Evolutionary conservation across 2,329 filamentous ascomycete genomes (phyloP).

Genomic region (Aspergillus flavus): DNA sequence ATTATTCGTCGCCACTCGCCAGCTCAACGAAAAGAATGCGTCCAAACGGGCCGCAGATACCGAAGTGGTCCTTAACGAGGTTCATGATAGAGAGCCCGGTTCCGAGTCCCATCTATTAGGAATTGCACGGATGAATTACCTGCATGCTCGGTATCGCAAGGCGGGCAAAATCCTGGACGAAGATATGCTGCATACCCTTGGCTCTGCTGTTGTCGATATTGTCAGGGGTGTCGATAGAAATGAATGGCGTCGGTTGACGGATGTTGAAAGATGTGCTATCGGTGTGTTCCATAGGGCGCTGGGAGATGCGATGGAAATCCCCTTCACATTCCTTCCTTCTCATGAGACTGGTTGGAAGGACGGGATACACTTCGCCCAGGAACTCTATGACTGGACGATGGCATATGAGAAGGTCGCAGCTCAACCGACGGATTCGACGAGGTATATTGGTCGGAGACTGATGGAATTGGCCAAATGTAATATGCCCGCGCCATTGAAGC

Average conservation of each 20-base stretch:
- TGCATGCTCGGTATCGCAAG: slow-evolving; percentile 57
- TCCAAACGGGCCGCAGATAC: slow-evolving; percentile 54
- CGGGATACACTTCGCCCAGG: slow-evolving; percentile 27
- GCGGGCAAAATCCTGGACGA: slow-evolving; percentile 57
- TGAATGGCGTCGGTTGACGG: slow-evolving; percentile 66
- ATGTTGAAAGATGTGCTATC: slow-evolving; percentile 66
- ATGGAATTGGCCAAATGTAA: neutral
- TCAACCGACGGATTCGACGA: slow-evolving; percentile 11
- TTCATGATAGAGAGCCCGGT: slow-evolving; percentile 37
- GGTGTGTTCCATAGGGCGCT: slow-evolving; percentile 63
- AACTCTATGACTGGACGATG: slow-evolving; percentile 13
- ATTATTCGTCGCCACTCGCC: slow-evolving; percentile 47
- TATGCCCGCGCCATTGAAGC: neutral
- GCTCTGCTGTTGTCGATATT: slow-evolving; percentile 64
- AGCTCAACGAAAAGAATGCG: slow-evolving; percentile 45
- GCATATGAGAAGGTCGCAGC: slow-evolving; percentile 8
- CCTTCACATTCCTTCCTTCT: slow-evolving; percentile 25
- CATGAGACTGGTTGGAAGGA: slow-evolving; percentile 25
- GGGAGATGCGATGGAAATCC: slow-evolving; percentile 67
- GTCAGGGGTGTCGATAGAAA: slow-evolving; percentile 60
- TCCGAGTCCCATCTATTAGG: slow-evolving; percentile 47
- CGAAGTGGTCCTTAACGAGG: slow-evolving; percentile 46
- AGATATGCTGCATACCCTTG: slow-evolving; percentile 62
- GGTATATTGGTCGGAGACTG: neutral
- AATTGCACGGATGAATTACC: slow-evolving; percentile 61